A percentile compares a stretch with the other conserved stretches of the same genome.
Evolutionary conservation across 2,329 filamentous ascomycete species (phyloP).

Genomic region (Fusarium sp.): DNA sequence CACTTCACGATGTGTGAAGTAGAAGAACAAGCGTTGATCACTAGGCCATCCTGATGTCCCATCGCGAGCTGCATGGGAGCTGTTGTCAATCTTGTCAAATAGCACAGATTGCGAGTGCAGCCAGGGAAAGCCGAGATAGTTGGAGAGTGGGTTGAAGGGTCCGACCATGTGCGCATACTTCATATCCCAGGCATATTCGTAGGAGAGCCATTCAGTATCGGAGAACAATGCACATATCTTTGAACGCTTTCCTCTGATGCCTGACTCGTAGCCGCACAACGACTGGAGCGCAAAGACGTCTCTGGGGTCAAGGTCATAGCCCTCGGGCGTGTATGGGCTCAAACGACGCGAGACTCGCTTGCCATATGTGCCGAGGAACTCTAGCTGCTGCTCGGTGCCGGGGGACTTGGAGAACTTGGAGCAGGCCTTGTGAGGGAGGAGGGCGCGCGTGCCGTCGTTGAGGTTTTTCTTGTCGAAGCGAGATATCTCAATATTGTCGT

Average conservation of each 20-base stretch:
- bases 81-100: constrained; percentile 14
- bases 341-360: constrained; percentile 25
- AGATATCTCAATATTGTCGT: constrained; percentile 25
- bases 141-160: constrained; percentile 35
- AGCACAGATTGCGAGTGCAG: constrained; percentile 31
- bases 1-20: constrained; percentile 39
- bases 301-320: constrained; percentile 29
- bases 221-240: constrained; percentile 33
- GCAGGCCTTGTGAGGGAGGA: constrained; percentile 40
- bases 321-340: constrained; percentile 30
- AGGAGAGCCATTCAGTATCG: constrained; percentile 37
- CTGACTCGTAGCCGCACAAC: constrained; percentile 39
- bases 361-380: constrained; percentile 35
- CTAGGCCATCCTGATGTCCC: constrained; percentile 26
- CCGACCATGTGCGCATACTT: constrained; percentile 41
- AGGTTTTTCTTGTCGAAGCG: constrained; percentile 35
- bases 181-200: constrained; percentile 42
- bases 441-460: constrained; percentile 36
- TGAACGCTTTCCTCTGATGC: constrained; percentile 31
- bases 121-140: constrained; percentile 37
- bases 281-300: constrained; percentile 40
- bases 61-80: not conserved
- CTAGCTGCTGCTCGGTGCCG: constrained; percentile 26
- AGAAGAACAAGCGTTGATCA: constrained; percentile 35
- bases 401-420: constrained; percentile 34